These are phyloP conservation scores for Hypoxylon fuscum DNA, from an alignment of 495 filamentous ascomycete genomes.

Conservation along the genomic window DNA sequence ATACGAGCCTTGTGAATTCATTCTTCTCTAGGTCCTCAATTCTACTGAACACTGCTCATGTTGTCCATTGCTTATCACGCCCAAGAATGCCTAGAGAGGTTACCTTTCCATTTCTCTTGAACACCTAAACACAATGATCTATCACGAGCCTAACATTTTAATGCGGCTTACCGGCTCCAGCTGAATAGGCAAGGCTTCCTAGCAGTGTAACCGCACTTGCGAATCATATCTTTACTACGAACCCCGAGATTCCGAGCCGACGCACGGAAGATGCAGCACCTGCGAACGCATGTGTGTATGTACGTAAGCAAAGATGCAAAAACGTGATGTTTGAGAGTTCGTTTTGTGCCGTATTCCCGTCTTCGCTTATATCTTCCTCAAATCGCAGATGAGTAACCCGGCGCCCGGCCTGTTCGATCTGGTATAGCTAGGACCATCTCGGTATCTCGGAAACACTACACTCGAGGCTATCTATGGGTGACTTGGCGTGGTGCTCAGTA, in stretches of 20 bases:
- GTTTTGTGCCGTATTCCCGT: slow-evolving; percentile 24
- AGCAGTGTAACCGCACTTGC: slow-evolving; percentile 4
- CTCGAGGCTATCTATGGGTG: not conserved
- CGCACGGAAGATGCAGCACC: slow-evolving; percentile 9
- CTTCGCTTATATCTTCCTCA: slow-evolving; percentile 1
- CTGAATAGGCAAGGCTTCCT: slow-evolving; percentile 15
- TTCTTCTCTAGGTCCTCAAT: too few species aligned
- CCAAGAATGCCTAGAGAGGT: too few species aligned
- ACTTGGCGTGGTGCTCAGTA: not conserved
- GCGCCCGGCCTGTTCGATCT: slow-evolving; percentile 1
- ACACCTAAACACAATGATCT: not conserved
- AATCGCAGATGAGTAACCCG: slow-evolving; percentile 4
- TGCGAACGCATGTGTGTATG: not conserved
- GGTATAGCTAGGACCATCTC: not conserved
- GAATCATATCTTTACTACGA: slow-evolving; percentile 11
- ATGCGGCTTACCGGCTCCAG: slow-evolving; percentile 1
- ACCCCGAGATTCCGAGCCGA: slow-evolving; percentile 37
- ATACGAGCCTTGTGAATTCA: too few species aligned
- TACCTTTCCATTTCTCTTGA: not conserved
- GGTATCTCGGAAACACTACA: slow-evolving; percentile 25
- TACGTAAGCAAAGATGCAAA: slow-evolving; percentile 20
- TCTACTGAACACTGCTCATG: too few species aligned
- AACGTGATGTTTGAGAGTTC: slow-evolving; percentile 30
- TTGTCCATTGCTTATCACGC: too few species aligned
- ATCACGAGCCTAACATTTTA: slow-evolving; percentile 1